phyloP scores from a whole-genome alignment of 129 eudicot genomes.

The Saposhnikovia divaricata region DNA sequence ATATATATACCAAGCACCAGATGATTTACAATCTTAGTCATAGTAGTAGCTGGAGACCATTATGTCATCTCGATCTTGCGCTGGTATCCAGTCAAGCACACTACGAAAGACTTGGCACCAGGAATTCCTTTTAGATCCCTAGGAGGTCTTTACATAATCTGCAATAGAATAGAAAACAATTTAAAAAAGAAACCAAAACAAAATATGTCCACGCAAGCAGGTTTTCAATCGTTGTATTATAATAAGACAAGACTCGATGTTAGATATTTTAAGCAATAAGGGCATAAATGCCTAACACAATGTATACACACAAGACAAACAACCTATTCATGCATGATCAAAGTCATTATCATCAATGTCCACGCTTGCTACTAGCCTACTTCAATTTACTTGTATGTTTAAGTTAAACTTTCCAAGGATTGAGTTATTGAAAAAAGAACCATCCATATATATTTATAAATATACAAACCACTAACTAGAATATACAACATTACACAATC shows the following conservation, averaged over 20 bases:
- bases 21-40: background rate
- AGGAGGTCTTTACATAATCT: constrained; percentile 71
- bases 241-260: background rate
- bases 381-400: background rate
- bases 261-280: background rate
- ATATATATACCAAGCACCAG: background rate
- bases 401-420: no score
- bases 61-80: constrained; percentile 75
- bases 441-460: background rate
- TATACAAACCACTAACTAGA: no score
- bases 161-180: constrained; percentile 1
- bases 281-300: background rate
- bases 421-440: no score
- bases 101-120: constrained; percentile 57
- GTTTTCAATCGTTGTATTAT: background rate
- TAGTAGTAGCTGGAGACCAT: constrained; percentile 43
- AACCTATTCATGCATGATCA: background rate
- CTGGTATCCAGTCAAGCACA: constrained; percentile 84
- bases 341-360: background rate
- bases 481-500: background rate
- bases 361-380: background rate
- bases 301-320: background rate
- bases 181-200: background rate
- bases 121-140: constrained; percentile 73
- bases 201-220: background rate